phyloP scores from a whole-genome alignment of 352 stramenopile species.

The Pythium graminicola region DNA sequence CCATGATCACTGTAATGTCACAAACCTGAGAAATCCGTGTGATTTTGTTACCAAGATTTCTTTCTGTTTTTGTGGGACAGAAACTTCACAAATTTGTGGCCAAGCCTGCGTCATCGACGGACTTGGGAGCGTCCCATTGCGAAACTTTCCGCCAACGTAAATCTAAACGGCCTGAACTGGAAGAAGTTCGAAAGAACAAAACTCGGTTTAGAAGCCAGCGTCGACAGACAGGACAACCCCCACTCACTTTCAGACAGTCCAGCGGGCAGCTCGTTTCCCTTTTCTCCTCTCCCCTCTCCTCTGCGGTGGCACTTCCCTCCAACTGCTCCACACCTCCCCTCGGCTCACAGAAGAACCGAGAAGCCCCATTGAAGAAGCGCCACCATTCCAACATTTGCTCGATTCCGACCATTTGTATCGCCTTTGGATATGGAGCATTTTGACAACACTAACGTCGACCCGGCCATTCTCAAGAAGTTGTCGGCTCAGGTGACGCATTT shows the following conservation, averaged over 20 bases:
- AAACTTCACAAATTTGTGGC: too few species aligned
- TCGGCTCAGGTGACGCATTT: conserved; percentile 67
- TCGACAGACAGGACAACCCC: conserved; percentile 2
- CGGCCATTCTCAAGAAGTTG: conserved; percentile 76
- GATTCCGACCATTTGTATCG: conserved; percentile 25
- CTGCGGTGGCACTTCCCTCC: conserved; percentile 6
- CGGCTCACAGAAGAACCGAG: not conserved
- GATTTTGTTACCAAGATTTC: conserved; percentile 8
- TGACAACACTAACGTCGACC: conserved; percentile 41
- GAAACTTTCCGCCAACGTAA: conserved; percentile 19
- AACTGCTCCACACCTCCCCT: not conserved
- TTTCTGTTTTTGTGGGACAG: not conserved
- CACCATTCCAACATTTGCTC: conserved; percentile 13
- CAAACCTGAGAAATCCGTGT: not conserved
- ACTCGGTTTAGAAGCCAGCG: conserved; percentile 4
- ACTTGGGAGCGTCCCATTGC: conserved; percentile 16
- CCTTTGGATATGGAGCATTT: conserved; percentile 46
- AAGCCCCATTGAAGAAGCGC: conserved; percentile 1
- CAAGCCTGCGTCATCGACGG: not conserved
- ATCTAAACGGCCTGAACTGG: not conserved
- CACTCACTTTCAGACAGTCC: conserved; percentile 12
- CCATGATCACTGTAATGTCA: not conserved
- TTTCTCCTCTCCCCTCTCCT: not conserved
- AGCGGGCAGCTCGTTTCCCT: not conserved
- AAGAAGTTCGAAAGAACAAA: conserved; percentile 4